Evolutionary conservation across 2,329 filamentous ascomycete genomes (phyloP).

Genomic region (Diaporthe sp.): DNA sequence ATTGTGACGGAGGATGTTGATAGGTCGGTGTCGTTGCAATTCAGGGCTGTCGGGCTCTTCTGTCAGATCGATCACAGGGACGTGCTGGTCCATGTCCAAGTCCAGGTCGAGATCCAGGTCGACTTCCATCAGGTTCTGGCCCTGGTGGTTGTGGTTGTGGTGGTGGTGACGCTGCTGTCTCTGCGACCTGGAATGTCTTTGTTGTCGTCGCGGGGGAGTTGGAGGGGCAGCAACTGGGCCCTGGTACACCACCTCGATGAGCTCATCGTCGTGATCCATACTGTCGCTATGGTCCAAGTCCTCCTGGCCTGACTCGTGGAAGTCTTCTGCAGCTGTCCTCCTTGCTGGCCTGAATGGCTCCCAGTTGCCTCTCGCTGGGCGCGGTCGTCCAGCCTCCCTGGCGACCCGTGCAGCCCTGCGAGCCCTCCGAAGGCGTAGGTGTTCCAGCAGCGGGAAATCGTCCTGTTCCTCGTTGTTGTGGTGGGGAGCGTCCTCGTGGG

Average conservation of each 20-base stretch:
- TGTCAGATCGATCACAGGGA: constrained; percentile 64
- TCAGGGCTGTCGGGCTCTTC: constrained; percentile 63
- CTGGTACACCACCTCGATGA: constrained; percentile 37
- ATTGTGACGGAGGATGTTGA: constrained; percentile 31
- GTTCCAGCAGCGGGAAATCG: constrained; percentile 6
- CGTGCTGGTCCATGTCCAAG: constrained; percentile 15
- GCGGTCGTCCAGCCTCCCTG: constrained; percentile 19
- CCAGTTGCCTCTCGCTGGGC: constrained; percentile 13
- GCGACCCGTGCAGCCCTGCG: constrained; percentile 27
- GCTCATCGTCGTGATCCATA: constrained; percentile 39
- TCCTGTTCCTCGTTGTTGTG: neutral
- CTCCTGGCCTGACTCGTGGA: neutral
- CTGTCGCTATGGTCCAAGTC: neutral
- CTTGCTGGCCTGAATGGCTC: neutral
- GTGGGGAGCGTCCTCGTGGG: neutral
- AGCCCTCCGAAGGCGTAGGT: constrained; percentile 22
- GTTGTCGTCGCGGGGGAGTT: constrained; percentile 37
- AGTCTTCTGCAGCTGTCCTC: neutral
- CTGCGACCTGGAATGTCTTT: constrained; percentile 36
- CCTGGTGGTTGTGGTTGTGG: constrained; percentile 2
- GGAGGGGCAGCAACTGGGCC: constrained; percentile 20
- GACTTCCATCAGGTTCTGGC: neutral
- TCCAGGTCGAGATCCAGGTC: neutral
- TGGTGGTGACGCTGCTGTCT: constrained; percentile 20
- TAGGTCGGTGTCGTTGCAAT: constrained; percentile 22